These are phyloP conservation scores for Citropsis articulata DNA, from an alignment of 345 rosid genomes.

Conservation along the genomic window DNA sequence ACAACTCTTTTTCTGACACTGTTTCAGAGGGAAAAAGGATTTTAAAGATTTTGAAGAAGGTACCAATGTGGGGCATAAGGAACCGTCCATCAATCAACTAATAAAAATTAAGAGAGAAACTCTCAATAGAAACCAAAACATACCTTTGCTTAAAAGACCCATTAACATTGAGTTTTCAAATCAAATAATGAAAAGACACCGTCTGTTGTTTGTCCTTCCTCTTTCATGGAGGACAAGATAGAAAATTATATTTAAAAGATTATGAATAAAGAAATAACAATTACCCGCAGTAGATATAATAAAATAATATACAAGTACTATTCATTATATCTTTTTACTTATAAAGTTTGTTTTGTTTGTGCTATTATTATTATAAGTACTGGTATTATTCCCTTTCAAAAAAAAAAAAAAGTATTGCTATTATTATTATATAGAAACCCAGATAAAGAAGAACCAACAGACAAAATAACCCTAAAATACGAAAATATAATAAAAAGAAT, in stretches of 20 bases:
- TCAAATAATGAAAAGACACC: constrained; percentile 16
- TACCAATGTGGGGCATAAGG: constrained; percentile 1
- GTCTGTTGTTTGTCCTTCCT: constrained; percentile 9
- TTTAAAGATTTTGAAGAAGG: constrained; percentile 13
- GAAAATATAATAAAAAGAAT: constrained; percentile 8
- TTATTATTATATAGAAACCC: constrained; percentile 26
- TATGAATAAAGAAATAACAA: background rate
- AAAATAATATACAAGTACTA: background rate
- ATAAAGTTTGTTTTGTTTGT: background rate
- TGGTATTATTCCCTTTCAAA: background rate
- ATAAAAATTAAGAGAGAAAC: background rate
- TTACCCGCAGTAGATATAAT: background rate
- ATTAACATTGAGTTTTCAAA: constrained; percentile 43
- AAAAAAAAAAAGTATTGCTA: background rate
- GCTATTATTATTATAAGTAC: background rate
- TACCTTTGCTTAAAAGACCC: constrained; percentile 39
- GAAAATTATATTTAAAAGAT: background rate
- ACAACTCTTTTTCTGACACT: constrained; percentile 20
- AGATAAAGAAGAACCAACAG: constrained; percentile 34
- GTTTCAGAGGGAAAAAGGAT: constrained; percentile 12
- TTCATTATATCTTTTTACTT: constrained; percentile 1
- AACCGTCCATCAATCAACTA: constrained; percentile 19
- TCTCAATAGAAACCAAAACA: constrained; percentile 11
- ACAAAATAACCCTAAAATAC: constrained; percentile 29
- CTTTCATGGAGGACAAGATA: constrained; percentile 34